These are phyloP conservation scores for Colletotrichum brevisporum DNA, from an alignment of 2,329 filamentous ascomycete genomes.

Conservation along the genomic window DNA sequence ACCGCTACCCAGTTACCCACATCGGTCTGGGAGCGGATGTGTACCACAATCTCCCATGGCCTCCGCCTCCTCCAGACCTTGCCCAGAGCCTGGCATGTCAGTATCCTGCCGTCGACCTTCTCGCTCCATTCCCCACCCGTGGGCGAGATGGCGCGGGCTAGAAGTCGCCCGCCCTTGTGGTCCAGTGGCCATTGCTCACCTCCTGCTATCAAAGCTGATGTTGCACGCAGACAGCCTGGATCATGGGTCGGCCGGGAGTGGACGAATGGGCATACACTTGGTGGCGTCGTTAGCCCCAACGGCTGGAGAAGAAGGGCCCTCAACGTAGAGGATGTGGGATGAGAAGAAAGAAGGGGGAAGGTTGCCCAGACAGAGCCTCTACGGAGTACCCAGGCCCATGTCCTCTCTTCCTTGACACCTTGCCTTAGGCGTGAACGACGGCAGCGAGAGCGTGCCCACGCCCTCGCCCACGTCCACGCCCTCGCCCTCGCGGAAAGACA, in stretches of 20 bases:
- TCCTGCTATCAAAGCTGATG: slow-evolving; percentile 28
- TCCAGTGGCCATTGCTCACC: slow-evolving; percentile 20
- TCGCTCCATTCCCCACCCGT: slow-evolving; percentile 9
- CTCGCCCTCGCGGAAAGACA: no score
- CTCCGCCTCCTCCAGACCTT: slow-evolving; percentile 16
- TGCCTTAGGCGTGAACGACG: slow-evolving; percentile 3
- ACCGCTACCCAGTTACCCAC: slow-evolving; percentile 6
- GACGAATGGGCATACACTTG: slow-evolving; percentile 19
- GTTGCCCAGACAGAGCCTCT: slow-evolving; percentile 2
- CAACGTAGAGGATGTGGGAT: background rate
- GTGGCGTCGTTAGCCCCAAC: slow-evolving; percentile 34
- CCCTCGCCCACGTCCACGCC: no score
- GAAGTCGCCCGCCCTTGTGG: slow-evolving; percentile 4
- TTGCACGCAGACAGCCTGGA: slow-evolving; percentile 37
- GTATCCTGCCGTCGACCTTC: slow-evolving; percentile 22
- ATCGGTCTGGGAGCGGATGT: slow-evolving; percentile 26
- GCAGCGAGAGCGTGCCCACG: background rate
- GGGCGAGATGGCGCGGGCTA: slow-evolving; percentile 7
- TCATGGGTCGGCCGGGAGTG: slow-evolving; percentile 24
- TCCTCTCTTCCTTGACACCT: background rate
- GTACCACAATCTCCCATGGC: slow-evolving; percentile 24
- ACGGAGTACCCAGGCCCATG: background rate
- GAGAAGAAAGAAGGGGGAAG: slow-evolving; percentile 4
- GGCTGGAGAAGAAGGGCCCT: slow-evolving; percentile 11
- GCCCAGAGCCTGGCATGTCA: slow-evolving; percentile 22